Evolutionary conservation across 495 filamentous ascomycete genomes (phyloP), one percentile per base, ranked within the genome.

Genomic region (Aspergillus nanangensis): DNA sequence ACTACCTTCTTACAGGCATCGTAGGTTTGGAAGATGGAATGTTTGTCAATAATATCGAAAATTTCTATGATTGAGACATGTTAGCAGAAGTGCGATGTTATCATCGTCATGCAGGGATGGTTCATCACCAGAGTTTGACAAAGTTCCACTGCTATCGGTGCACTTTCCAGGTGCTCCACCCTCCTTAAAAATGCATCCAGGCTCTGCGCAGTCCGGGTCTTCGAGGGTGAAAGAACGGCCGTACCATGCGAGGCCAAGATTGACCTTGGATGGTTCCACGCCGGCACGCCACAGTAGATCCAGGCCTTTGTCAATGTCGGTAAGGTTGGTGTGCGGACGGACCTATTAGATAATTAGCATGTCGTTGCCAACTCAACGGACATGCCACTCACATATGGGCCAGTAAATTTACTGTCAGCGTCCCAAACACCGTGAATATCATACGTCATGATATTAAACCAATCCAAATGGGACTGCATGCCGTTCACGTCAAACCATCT

Each of bases 171-270:
- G 22, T 0, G 22, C 44, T 8, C 44, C 35, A 8, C 35, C 44
- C 17, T 38, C 20, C 3, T 33, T n/a, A 20, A 46, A 46, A 14
- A 14, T 14, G n/a, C 44, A 47, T 8, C 35, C 35, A n/a, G 35
- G 44, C 0, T 3, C 14, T 5, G 15, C 39, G 35, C 71, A 76
- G 8, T 8, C 24, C 0, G 62, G 32, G 48, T 65, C 52, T 8
- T 31, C 27, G 3, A 70, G 40, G 1, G 56, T 60, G 46, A 66
- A 71, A 2, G 45, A 48, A 0, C 79, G 62, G 0, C 79, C 78
- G 45, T 83, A 83, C 47, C 76, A 81, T 2, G 68, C 79, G 0
- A 78, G 19, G 0, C 79, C 78, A 2, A 82, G 38, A 43, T 48
- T 47, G 3, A 82, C 57, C 41, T 76, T 63, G 0, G 36, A 24